Base-by-base conservation (phyloP, 163 green algal species). In the Prototheca cutis region DNA sequence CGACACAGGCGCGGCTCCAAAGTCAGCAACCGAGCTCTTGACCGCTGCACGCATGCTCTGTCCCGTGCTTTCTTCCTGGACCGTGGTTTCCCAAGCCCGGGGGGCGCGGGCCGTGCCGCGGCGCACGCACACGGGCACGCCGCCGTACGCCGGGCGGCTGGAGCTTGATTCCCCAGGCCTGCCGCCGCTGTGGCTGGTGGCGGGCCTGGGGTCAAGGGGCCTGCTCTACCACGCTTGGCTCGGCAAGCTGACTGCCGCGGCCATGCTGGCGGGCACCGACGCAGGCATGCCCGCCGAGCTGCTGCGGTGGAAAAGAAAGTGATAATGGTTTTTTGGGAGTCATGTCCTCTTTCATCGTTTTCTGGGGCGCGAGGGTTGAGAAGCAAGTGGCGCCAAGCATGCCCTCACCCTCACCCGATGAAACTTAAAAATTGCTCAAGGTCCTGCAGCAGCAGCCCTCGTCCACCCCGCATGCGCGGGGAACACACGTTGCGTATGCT, bases 191-290 rank as follows among this genome's bases (percentile, higher is more conserved):
- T 95, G 84, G 83, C 40, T 90, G 52, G 34, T 87, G 10, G 74
- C 59, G 19, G 87, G 87, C 8, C 66, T 95, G 32, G 87, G 87
- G 0, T 75, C 83, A 0, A 39, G 87, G 0, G 87, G 87, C n/a
- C 63, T 95, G 42, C 72, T 95, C 19, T 94, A 94, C 60, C 87
- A 95, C 64, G 87, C 83, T 7, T 86, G 70, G 73, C 61, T 92
- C 40, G 85, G 69, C 1, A 42, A 66, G 49, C 42, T 87, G 60
- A 29, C 83, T 29, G 87, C 82, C 6, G 36, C 58, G 30, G 87
- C 80, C 3, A 63, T 86, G 34, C 40, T 83, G 23, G 17, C 15
- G 0, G 68, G 74, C 48, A 62, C 59, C 51, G 77, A 87, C 32
- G 34, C 23, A 5, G 23, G 18, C 1, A 28, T 89, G 42, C 79